Percentiles rank a stretch among this genome's conserved stretches.
phyloP scores from a whole-genome alignment of 2,329 filamentous ascomycete species.

The Hypomyces perniciosus region DNA sequence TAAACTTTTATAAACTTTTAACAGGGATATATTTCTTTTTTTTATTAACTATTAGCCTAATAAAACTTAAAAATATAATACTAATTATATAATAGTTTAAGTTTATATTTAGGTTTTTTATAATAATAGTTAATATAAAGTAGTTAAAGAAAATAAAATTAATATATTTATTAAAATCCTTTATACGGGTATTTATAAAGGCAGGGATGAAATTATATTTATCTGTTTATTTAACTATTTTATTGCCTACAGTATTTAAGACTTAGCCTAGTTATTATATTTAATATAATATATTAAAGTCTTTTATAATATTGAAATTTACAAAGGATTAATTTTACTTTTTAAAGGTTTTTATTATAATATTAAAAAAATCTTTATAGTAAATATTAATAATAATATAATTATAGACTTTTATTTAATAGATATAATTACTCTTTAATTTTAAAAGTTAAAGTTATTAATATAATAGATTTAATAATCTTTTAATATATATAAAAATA shows the following conservation, averaged over 20 bases:
- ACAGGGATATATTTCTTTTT: neutral
- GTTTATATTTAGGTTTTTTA: neutral
- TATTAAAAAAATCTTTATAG: neutral
- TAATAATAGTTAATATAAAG: neutral
- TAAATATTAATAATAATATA: neutral
- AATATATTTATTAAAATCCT: neutral
- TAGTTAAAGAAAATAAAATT: neutral
- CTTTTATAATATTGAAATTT: neutral
- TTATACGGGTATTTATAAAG: neutral
- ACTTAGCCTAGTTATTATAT: neutral
- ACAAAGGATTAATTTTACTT: neutral
- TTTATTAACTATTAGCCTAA: too few species aligned
- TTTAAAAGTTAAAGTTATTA: neutral
- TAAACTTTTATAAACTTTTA: neutral
- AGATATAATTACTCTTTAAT: neutral
- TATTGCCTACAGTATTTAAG: neutral
- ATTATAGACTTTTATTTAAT: neutral
- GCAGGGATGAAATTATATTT: neutral
- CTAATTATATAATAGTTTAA: neutral
- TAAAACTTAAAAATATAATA: neutral
- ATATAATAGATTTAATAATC: neutral
- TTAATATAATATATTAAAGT: neutral
- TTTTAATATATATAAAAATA: conserved; percentile 6
- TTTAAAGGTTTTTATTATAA: too few species aligned
- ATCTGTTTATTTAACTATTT: neutral